Percentiles rank a stretch among this genome's conserved stretches.
Conservation (phyloP, 495 filamentous ascomycete genomes). For the Aspergillus hancockii region DNA sequence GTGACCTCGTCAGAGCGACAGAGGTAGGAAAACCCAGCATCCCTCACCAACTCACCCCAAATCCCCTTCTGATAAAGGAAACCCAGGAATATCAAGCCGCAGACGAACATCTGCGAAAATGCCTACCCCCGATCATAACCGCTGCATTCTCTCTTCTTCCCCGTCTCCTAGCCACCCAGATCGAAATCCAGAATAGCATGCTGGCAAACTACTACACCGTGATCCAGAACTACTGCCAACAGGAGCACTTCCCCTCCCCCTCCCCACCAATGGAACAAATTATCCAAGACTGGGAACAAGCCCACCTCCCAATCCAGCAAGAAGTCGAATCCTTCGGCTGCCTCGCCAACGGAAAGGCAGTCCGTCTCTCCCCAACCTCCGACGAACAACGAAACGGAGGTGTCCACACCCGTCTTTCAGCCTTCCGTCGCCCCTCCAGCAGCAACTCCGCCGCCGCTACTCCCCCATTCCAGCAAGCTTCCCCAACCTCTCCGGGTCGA, state of each 20-base stretch:
- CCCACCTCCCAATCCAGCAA: slow-evolving; percentile 63
- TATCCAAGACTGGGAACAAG: slow-evolving; percentile 66
- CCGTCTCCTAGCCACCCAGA: slow-evolving; percentile 69
- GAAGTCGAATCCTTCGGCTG: slow-evolving; percentile 72
- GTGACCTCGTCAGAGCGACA: slow-evolving; percentile 66
- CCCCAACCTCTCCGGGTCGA: slow-evolving; percentile 12
- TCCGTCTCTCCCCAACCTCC: slow-evolving; percentile 60
- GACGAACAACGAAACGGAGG: slow-evolving; percentile 40
- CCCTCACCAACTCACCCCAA: neutral
- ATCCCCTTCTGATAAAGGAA: slow-evolving; percentile 3
- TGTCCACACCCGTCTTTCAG: slow-evolving; percentile 32
- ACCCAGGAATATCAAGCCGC: slow-evolving; percentile 73
- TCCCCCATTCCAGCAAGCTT: slow-evolving; percentile 13
- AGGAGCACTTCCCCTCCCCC: slow-evolving; percentile 70
- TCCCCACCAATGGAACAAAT: slow-evolving; percentile 73
- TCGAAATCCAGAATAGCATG: slow-evolving; percentile 80
- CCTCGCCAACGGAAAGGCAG: slow-evolving; percentile 73
- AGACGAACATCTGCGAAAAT: slow-evolving; percentile 77
- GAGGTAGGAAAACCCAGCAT: slow-evolving; percentile 50
- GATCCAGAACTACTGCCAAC: slow-evolving; percentile 74
- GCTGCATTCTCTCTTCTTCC: slow-evolving; percentile 80
- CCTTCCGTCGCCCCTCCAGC: slow-evolving; percentile 20
- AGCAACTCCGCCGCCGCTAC: slow-evolving; percentile 25
- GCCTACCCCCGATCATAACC: slow-evolving; percentile 72
- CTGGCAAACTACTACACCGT: slow-evolving; percentile 84